Evolutionary conservation across 2,329 filamentous ascomycete species (phyloP), one percentile per base, ranked within the genome.

Genomic region (Eutypella sp.): DNA sequence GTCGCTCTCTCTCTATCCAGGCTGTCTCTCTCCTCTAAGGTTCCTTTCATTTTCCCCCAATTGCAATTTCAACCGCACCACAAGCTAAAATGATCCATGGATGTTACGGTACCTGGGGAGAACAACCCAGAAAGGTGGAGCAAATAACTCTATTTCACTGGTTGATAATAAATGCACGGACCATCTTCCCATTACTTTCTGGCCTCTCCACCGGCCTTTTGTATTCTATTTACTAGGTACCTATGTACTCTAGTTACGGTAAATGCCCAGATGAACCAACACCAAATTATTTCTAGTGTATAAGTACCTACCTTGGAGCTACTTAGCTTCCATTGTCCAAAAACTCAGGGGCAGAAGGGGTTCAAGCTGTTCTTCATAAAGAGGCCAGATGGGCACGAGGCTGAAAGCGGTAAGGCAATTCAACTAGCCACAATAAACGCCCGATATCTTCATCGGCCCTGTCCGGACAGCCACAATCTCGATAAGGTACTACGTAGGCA

Each of bases 1-100:
- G 29, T 33, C 16, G 5, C 34, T 19, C 8, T 38, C 20, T 24
- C 36, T 20, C 20, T 39, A 20, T 39, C 23, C 36, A 3, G 11
- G n/a, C 20, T 20, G 36, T 18, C 18, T 19, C 19, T 38, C 34
- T 37, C 34, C n/a, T n/a, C n/a, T n/a, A n/a, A n/a, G n/a, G n/a
- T n/a, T n/a, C n/a, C n/a, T n/a, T n/a, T n/a, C n/a, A n/a, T n/a
- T n/a, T 29, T n/a, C 29, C 36, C 20, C 36, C 11, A 39, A 39
- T 15, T 39, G 36, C 36, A 39, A 39, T 39, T 39, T 39, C 36
- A 39, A 22, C 20, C 36, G 36, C 36, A 38, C 36, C 36, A 24
- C 36, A n/a, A 39, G 36, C 36, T 39, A 39, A 39, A 38, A 39
- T n/a, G 20, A 24, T 24, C 19, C 36, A 22, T n/a, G 5, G 5